Conservation (phyloP, 345 rosid species). For the Rubroshorea leprosula region DNA sequence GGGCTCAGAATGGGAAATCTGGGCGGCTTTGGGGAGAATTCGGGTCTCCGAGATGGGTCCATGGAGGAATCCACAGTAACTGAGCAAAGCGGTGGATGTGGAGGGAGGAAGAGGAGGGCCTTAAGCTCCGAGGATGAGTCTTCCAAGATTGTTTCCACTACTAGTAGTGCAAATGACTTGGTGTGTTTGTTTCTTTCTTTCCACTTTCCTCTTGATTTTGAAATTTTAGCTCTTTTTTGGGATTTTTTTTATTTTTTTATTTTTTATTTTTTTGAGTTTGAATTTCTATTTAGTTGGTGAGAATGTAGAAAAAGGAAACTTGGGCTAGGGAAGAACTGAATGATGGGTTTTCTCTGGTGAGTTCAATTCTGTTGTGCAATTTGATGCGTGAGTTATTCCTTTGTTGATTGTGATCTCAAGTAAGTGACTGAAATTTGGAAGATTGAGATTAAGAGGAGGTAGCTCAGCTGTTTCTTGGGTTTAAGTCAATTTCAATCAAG, state of each 20-base stretch:
- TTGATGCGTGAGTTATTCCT: background rate
- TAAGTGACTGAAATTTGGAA: background rate
- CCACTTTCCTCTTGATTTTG: too few species aligned
- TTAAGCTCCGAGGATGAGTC: slow-evolving; percentile 71
- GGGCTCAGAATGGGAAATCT: slow-evolving; percentile 57
- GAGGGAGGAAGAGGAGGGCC: slow-evolving; percentile 57
- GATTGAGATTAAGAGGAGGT: background rate
- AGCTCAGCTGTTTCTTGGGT: background rate
- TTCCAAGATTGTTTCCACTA: slow-evolving; percentile 73
- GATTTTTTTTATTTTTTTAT: slow-evolving; percentile 2
- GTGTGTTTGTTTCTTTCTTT: slow-evolving; percentile 26
- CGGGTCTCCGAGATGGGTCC: slow-evolving; percentile 49
- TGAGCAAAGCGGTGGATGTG: slow-evolving; percentile 61
- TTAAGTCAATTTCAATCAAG: background rate
- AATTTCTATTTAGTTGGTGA: background rate
- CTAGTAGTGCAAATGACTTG: slow-evolving; percentile 69
- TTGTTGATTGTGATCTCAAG: too few species aligned
- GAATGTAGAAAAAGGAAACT: background rate
- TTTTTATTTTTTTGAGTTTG: background rate
- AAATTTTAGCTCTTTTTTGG: background rate
- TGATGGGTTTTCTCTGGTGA: slow-evolving; percentile 2
- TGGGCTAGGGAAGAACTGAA: background rate
- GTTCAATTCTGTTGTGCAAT: too few species aligned
- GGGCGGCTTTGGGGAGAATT: slow-evolving; percentile 40
- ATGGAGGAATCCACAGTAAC: slow-evolving; percentile 76